These are phyloP conservation scores for Suhomyces pyralidae DNA, from an alignment of 805 yeast genomes.

Conservation along the genomic window DNA sequence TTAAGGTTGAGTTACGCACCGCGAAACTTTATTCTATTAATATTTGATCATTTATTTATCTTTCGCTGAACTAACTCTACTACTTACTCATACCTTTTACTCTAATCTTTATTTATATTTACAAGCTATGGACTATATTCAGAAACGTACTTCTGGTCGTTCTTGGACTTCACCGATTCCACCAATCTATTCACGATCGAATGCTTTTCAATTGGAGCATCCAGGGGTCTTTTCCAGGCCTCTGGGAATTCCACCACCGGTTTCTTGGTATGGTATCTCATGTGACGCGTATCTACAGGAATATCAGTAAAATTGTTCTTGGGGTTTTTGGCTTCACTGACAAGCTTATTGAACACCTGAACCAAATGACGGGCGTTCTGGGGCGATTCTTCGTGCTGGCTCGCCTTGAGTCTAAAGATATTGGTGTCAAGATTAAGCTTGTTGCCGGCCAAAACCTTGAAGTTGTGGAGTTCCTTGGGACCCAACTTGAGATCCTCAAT, in stretches of 20 bases:
- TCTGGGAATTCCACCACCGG: conserved; percentile 59
- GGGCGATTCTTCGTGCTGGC: conserved; percentile 68
- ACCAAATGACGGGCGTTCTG: conserved; percentile 80
- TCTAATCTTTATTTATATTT: conserved; percentile 2
- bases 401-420: conserved; percentile 60
- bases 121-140: conserved; percentile 20
- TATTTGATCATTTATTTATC: no score
- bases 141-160: conserved; percentile 31
- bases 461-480: conserved; percentile 61
- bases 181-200: conserved; percentile 32
- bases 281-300: conserved; percentile 78
- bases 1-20: no score
- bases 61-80: no score
- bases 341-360: conserved; percentile 57
- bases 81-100: no score
- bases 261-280: conserved; percentile 42
- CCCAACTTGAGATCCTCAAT: conserved; percentile 53
- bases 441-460: conserved; percentile 73
- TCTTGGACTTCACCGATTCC: conserved; percentile 27
- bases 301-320: conserved; percentile 67
- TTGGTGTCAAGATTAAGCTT: conserved; percentile 66
- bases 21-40: no score
- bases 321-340: conserved; percentile 63
- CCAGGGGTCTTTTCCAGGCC: conserved; percentile 67
- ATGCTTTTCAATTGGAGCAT: conserved; percentile 54